phyloP scores from a whole-genome alignment of 2,329 filamentous ascomycete species.

The Colletotrichum acutatum region DNA sequence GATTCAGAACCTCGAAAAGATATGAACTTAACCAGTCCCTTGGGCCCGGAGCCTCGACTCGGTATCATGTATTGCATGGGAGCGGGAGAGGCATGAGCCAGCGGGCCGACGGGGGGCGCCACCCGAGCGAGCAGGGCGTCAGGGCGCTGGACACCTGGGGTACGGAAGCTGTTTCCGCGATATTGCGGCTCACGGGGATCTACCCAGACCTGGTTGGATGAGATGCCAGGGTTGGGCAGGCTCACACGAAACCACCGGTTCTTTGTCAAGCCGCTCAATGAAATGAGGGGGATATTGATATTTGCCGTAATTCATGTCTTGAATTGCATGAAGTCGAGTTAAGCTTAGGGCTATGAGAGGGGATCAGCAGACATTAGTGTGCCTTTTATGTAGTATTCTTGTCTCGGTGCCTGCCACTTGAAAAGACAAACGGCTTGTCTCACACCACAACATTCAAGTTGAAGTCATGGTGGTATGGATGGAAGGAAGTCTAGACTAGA shows the following conservation, averaged over 20 bases:
- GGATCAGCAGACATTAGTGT: not conserved
- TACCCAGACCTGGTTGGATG: slow-evolving; percentile 3
- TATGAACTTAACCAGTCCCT: not conserved
- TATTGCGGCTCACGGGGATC: slow-evolving; percentile 23
- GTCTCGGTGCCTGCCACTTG: not conserved
- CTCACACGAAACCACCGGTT: not conserved
- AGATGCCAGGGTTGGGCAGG: not conserved
- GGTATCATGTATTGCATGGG: not conserved
- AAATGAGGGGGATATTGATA: not conserved
- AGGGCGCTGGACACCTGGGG: slow-evolving; percentile 36
- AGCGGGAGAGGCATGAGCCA: slow-evolving; percentile 22
- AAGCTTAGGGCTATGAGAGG: slow-evolving; percentile 14
- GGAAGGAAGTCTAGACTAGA: not conserved
- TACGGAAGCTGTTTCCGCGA: slow-evolving; percentile 21
- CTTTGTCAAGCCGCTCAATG: not conserved
- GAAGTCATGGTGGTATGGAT: not conserved
- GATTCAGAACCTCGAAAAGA: not conserved
- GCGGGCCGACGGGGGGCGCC: slow-evolving; percentile 22
- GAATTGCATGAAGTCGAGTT: slow-evolving; percentile 30
- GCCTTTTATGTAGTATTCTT: not conserved
- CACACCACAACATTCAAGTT: not conserved
- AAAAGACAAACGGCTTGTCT: slow-evolving; percentile 14
- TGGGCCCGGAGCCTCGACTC: not conserved
- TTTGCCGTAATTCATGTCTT: slow-evolving; percentile 6
- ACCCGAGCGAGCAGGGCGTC: slow-evolving; percentile 46